phyloP scores from a whole-genome alignment of 1,284 basidiomycete genomes.

The Ceratobasidium sp. region DNA sequence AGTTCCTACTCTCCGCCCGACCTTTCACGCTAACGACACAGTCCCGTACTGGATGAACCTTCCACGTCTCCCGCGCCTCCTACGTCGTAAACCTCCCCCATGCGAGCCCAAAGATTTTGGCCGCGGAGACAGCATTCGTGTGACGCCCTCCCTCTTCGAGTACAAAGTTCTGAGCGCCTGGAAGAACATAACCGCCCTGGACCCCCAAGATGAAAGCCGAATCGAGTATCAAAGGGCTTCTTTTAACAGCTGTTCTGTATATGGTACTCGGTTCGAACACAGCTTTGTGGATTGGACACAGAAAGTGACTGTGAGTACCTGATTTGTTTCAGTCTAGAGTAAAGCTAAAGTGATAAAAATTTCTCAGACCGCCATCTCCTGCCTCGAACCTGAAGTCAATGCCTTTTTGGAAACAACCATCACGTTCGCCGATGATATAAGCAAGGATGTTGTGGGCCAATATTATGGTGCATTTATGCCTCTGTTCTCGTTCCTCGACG shows the following conservation, averaged over 20 bases:
- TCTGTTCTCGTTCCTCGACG: background rate
- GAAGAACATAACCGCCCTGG: background rate
- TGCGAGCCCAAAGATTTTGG: constrained; percentile 38
- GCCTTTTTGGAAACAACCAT: constrained; percentile 22
- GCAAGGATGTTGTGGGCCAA: constrained; percentile 19
- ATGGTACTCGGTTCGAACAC: constrained; percentile 21
- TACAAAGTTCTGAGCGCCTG: constrained; percentile 41
- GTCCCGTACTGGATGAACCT: constrained; percentile 20
- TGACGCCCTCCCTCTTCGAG: constrained; percentile 30
- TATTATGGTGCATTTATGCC: constrained; percentile 17
- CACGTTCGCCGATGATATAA: constrained; percentile 17
- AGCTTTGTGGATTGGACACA: constrained; percentile 13
- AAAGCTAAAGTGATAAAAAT: background rate
- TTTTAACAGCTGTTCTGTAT: constrained; percentile 18
- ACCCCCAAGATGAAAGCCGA: constrained; percentile 3
- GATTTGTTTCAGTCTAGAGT: background rate
- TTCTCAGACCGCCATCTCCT: constrained; percentile 21
- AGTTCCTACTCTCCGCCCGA: constrained; percentile 15
- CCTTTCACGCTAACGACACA: constrained; percentile 15
- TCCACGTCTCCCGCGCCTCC: constrained; percentile 2
- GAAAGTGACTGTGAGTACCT: constrained; percentile 1
- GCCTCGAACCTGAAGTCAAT: background rate
- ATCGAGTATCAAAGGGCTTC: constrained; percentile 22
- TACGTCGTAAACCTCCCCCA: constrained; percentile 19
- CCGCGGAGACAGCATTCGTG: constrained; percentile 17